Base-by-base conservation (phyloP, 495 filamentous ascomycete species). In the Hypoxylon lienhwacheense region DNA sequence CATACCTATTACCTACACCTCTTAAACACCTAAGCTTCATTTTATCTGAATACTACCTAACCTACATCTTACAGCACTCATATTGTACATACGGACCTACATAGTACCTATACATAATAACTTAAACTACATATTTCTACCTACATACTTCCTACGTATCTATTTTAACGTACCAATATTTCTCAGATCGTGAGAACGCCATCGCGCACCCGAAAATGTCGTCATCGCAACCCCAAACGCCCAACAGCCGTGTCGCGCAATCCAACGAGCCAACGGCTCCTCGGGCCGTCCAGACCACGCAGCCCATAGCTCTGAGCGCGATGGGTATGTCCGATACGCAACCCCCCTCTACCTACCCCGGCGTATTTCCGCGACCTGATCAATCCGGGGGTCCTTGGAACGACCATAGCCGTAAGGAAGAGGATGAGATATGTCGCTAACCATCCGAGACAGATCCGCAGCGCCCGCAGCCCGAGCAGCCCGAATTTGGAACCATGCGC, bases 381-480 rank as follows among this genome's bases (percentile, higher is more conserved):
- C n/a, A n/a, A n/a, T n/a, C n/a, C n/a, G n/a, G n/a, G n/a, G n/a
- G n/a, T n/a, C n/a, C n/a, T n/a, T n/a, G n/a, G n/a, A n/a, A 31
- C 8, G 7, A 1, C 2, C 1, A 28, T 28, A 29, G 7, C 22
- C 15, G 10, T 14, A 22, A 14, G 1, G 1, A 25, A 42, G 3
- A 8, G 12, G 0, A 17, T 11, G 28, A 15, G 8, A 2, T 4
- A 14, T 11, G 17, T 35, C 31, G 12, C 32, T 16, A 59, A 37
- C 57, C 24, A 12, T 16, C 20, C 10, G 12, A 15, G 16, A 41
- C 14, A 74, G 72, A 75, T 48, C 61, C 71, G 1, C 57, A 69
- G 25, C 61, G 65, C 14, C 70, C 72, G 1, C 72, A 75, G 33
- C 53, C 61, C 0, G 70, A 72, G 12, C 62, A 67, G 29, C 29